phyloP scores from a whole-genome alignment of 2,329 filamentous ascomycete species.

The Colletotrichum siamense region DNA sequence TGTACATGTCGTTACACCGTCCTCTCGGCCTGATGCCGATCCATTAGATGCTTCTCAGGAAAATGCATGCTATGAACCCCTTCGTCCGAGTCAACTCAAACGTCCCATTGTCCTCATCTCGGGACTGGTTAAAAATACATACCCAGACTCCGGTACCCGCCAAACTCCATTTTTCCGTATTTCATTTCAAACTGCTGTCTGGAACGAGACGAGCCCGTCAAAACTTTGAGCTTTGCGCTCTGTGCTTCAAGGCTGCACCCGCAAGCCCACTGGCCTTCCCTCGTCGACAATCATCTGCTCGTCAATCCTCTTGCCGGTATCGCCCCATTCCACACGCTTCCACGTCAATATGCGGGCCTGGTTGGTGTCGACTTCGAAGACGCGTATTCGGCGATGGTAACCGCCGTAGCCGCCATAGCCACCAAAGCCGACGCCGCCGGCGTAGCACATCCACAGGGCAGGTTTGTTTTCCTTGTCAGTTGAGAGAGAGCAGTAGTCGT shows the following conservation, averaged over 20 bases:
- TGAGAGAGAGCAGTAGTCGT: slow-evolving; percentile 90
- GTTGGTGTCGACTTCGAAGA: slow-evolving; percentile 95
- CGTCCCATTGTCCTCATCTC: background rate
- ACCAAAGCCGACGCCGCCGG: slow-evolving; percentile 88
- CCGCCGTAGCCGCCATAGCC: slow-evolving; percentile 92
- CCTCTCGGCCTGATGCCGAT: background rate
- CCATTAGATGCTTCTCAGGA: background rate
- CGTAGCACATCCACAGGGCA: slow-evolving; percentile 97
- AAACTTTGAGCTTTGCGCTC: background rate
- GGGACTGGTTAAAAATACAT: background rate
- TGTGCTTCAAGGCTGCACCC: background rate
- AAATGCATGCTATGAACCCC: slow-evolving; percentile 1
- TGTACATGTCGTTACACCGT: background rate
- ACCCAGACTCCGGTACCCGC: slow-evolving; percentile 6
- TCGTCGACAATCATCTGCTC: slow-evolving; percentile 71
- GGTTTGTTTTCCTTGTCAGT: slow-evolving; percentile 60
- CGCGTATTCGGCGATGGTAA: slow-evolving; percentile 81
- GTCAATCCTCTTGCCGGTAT: slow-evolving; percentile 59
- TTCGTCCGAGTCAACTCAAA: background rate
- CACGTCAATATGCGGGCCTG: slow-evolving; percentile 88
- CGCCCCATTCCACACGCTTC: slow-evolving; percentile 81
- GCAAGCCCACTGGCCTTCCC: slow-evolving; percentile 46
- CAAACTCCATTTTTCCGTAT: slow-evolving; percentile 9
- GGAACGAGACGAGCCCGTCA: background rate
- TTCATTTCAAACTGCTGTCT: background rate